phyloP scores from a whole-genome alignment of 2,329 filamentous ascomycete genomes.

The Hymenoscyphus infarciens region DNA sequence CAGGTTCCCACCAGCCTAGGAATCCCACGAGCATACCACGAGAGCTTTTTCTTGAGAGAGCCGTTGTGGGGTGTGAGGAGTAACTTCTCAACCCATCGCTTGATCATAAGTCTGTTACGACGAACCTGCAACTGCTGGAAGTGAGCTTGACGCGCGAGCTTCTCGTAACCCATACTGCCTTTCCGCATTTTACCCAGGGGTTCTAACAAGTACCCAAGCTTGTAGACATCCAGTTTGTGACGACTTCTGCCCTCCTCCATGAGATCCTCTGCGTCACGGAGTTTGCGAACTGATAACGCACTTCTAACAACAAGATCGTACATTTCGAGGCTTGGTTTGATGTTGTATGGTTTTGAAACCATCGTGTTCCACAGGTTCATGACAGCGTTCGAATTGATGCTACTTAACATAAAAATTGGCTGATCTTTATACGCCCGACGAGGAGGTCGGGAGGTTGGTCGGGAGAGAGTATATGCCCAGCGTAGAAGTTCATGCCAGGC shows the following conservation, averaged over 20 bases:
- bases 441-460: conserved; percentile 1
- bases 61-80: background rate
- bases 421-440: background rate
- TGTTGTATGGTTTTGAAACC: conserved; percentile 31
- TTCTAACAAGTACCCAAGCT: background rate
- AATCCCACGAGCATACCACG: background rate
- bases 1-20: background rate
- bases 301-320: conserved; percentile 19
- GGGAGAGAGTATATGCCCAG: conserved; percentile 61
- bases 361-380: conserved; percentile 30
- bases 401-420: background rate
- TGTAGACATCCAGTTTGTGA: background rate
- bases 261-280: background rate
- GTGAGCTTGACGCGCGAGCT: background rate
- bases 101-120: background rate
- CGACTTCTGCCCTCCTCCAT: background rate
- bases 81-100: background rate
- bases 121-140: background rate
- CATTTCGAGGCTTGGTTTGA: conserved; percentile 30
- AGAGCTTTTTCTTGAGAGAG: background rate
- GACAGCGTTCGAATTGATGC: conserved; percentile 25
- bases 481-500: conserved; percentile 66
- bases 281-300: background rate
- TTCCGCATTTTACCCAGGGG: background rate
- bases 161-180: background rate